Base-by-base conservation (phyloP, 768 basidiomycete genomes). In the Suillus weaverae region DNA sequence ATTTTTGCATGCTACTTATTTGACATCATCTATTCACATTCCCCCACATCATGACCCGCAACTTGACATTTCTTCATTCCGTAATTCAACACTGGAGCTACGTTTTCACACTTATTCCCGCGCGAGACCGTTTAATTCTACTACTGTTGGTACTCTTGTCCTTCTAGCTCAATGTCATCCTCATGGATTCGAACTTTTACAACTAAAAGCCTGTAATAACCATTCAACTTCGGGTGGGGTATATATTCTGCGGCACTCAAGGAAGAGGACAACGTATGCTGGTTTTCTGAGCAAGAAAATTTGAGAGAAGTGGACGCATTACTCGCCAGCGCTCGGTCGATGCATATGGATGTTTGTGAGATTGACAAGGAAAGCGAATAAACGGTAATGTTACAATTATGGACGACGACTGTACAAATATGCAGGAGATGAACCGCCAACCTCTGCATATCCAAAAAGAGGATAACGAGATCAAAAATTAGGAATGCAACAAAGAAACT, bases 371-470 rank as follows among this genome's bases (percentile, higher is more conserved):
- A 62, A 62, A 41, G 22, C 38, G 41, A 36, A 64, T 43, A 64
- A 64, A 62, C 33, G 26, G 55, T 66, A 66, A 35, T 60, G 55
- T 14, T 68, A 65, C 60, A 60, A 67, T 68, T 63, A 67, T 39
- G 54, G 65, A 39, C 56, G 64, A 60, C 36, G 41, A 62, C 46
- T 36, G 59, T 63, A 68, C 46, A 46, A 68, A 66, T 66, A 66
- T 48, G 65, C 43, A 18, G 26, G 32, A 48, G 46, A 62, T 46
- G 71, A 77, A 41, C 83, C 83, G 73, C 83, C 83, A 70, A 84
- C 81, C 81, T 83, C 81, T 83, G 71, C 51, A 50, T 38, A 63
- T 26, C 56, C 35, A 35, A 38, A 57, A 39, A 38, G 55, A 32
- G 32, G 50, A 54, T 18, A 53, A 38, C 59, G 61, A 62, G 63